phyloP scores from a whole-genome alignment of 2,329 filamentous ascomycete species.

The Aureobasidium sp. region DNA sequence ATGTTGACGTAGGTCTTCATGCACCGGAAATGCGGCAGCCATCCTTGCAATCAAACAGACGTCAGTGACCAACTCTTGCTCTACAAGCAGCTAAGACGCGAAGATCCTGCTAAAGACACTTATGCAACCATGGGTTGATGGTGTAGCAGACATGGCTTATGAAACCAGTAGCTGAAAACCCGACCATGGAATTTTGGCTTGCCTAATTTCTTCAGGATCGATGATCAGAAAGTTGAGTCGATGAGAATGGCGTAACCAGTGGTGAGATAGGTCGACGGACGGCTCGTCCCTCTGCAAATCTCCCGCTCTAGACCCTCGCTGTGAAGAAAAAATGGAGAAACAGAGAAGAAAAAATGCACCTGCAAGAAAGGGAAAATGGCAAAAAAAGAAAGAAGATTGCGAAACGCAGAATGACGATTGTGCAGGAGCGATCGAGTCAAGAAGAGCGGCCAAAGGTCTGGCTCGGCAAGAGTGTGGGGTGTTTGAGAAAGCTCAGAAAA shows the following conservation, averaged over 20 bases:
- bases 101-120: not conserved
- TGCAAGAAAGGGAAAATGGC: not conserved
- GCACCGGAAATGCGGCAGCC: not conserved
- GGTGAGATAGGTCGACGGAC: not conserved
- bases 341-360: not conserved
- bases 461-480: not conserved
- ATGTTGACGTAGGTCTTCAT: not conserved
- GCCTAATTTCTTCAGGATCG: not conserved
- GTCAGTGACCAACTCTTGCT: not conserved
- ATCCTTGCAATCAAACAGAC: not conserved
- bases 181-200: not conserved
- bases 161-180: not conserved
- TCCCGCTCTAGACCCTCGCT: not conserved
- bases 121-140: not conserved
- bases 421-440: not conserved
- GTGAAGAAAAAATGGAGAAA: not conserved
- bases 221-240: not conserved
- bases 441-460: not conserved
- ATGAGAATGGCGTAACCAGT: not conserved
- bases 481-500: not conserved
- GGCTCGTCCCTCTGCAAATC: conserved; percentile 3
- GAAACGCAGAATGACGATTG: not conserved
- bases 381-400: not conserved
- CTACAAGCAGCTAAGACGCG: no score
- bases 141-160: not conserved